Evolutionary conservation across 1,284 basidiomycete genomes (phyloP).

Genomic region (Apiotrichum domesticum): DNA sequence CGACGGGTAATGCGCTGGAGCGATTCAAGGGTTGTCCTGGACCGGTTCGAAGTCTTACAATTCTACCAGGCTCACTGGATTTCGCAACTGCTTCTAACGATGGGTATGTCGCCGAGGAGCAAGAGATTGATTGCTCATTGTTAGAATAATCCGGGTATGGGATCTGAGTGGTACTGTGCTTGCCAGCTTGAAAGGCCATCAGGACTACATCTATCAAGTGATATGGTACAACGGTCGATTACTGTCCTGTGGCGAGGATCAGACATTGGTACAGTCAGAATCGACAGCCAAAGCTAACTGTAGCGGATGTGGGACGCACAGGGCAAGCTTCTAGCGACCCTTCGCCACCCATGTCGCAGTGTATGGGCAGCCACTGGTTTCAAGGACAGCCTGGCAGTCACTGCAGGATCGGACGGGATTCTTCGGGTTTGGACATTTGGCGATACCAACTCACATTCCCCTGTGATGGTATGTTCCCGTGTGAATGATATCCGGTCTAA

Average conservation of each 20-base stretch:
- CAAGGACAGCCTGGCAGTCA: conserved; percentile 29
- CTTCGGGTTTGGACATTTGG: conserved; percentile 22
- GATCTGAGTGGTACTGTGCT: conserved; percentile 18
- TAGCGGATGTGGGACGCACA: conserved; percentile 21
- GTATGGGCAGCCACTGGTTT: conserved; percentile 29
- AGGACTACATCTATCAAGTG: conserved; percentile 32
- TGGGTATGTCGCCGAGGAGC: neutral
- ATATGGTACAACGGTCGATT: conserved; percentile 4
- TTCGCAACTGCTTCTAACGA: conserved; percentile 15
- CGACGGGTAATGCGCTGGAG: conserved; percentile 16
- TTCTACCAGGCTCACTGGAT: conserved; percentile 15
- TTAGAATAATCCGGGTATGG: conserved; percentile 26
- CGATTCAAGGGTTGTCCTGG: conserved; percentile 30
- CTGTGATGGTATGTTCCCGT: no score
- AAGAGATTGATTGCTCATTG: neutral
- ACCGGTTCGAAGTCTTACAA: conserved; percentile 26
- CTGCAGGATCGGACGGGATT: conserved; percentile 32
- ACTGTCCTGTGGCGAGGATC: conserved; percentile 35
- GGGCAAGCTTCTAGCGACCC: neutral
- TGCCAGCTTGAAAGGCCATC: conserved; percentile 20
- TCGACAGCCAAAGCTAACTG: neutral
- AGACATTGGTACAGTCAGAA: conserved; percentile 25
- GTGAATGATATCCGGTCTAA: no score
- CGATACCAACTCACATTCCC: no score
- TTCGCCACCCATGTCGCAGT: conserved; percentile 33